These are phyloP conservation scores for Ilex paraguariensis DNA, from an alignment of 305 asterid genomes.

Conservation along the genomic window DNA sequence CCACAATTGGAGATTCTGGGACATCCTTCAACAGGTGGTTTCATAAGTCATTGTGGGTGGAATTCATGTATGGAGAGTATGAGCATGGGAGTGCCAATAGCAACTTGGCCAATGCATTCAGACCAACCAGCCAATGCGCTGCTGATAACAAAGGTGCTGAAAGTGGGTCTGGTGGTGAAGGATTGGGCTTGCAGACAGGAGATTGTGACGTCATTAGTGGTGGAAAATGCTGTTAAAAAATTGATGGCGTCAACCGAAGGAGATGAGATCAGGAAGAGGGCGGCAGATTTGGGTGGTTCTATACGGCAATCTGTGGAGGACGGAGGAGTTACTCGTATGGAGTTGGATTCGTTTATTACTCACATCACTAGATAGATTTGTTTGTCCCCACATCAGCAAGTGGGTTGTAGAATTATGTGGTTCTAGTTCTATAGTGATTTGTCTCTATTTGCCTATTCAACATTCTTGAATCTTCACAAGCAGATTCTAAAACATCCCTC, in stretches of 20 bases:
- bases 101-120: slow-evolving; percentile 69
- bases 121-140: slow-evolving; percentile 63
- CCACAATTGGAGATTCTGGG: neutral
- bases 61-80: slow-evolving; percentile 57
- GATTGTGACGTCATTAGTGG: slow-evolving; percentile 17
- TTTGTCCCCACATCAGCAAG: too few relatives aligned
- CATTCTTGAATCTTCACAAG: too few relatives aligned
- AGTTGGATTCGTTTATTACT: slow-evolving; percentile 30
- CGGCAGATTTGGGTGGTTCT: slow-evolving; percentile 28
- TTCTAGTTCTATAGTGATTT: too few relatives aligned
- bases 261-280: slow-evolving; percentile 33
- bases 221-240: slow-evolving; percentile 34
- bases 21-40: slow-evolving; percentile 3
- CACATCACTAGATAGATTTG: slow-evolving; percentile 24
- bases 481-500: too few relatives aligned
- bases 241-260: slow-evolving; percentile 44
- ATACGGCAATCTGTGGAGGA: slow-evolving; percentile 26
- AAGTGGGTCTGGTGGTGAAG: slow-evolving; percentile 29
- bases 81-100: slow-evolving; percentile 49
- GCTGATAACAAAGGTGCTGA: slow-evolving; percentile 25
- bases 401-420: too few relatives aligned
- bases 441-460: too few relatives aligned
- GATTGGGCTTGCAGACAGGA: slow-evolving; percentile 24
- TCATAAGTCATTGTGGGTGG: slow-evolving; percentile 60
- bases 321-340: slow-evolving; percentile 21